Evolutionary conservation across 2,329 filamentous ascomycete genomes (phyloP), one percentile per base, ranked within the genome.

Genomic region (Botryotinia convoluta): DNA sequence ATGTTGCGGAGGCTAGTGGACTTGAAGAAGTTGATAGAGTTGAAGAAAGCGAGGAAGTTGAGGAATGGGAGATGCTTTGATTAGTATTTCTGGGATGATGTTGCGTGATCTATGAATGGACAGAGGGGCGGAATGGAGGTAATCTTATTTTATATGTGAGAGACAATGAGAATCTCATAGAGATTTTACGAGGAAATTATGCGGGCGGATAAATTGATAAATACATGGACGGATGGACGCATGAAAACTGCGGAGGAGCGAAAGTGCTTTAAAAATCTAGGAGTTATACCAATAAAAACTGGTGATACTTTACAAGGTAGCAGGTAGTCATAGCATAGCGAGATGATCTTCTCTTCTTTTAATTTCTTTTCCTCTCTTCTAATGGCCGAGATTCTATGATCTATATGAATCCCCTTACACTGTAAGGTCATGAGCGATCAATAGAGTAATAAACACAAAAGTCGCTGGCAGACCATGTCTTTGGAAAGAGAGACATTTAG

Each of bases 251-350:
- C 22, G 45, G 9, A 5, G 45, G 45, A 51, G 1, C 22, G 1
- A 26, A 51, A 51, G 9, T 1, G 9, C 4, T 26, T 10, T 4
- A 5, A 7, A 9, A 22, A 10, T 45, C 44, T 45, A 0, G 0
- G 18, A 45, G 44, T 45, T 10, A 22, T 22, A 45, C 44, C 2
- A 9, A 45, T 9, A 45, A 0, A 9, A 48, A 26, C 0, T 51
- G 22, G 4, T 51, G 1, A 6, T 3, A 14, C 4, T 51, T 10
- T 2, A 51, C 4, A 14, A 14, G 26, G 2, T 12, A 14, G 26
- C 48, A n/a, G 26, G 12, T 0, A 14, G 48, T 1, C 5, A 51
- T 0, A n/a, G 2, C 26, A n/a, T 3, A n/a, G 26, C 2, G 1
- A 10, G 10, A 16, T n/a, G 26, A 10, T 26, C 0, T n/a, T 51